Base-by-base conservation (phyloP, 257 asterid species). In the Salvia splendens region DNA sequence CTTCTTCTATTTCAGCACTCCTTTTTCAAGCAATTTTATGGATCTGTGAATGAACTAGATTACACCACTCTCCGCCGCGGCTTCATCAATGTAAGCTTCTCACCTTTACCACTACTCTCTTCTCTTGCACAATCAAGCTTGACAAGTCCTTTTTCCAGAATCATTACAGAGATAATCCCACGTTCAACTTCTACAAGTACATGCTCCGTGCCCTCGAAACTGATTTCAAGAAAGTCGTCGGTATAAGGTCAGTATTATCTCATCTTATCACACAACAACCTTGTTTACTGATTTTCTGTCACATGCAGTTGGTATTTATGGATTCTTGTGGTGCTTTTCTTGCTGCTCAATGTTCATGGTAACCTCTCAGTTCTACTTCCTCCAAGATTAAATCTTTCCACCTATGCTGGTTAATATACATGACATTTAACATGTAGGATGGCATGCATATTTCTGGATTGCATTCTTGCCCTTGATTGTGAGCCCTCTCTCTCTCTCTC, bases 401-500 rank as follows among this genome's bases (percentile, higher is more conserved):
- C 2, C 10, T 0, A 40, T 40, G 43, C 10, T 0, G 10, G 8
- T 40, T 24, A 14, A n/a, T 33, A 6, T 46, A 12, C 17, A 8
- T 20, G 9, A 17, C 6, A 4, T 10, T 0, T 57, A n/a, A 54
- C 36, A 1, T 74, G 66, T 80, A 86, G 95, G 90, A 55, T 86
- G 93, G 87, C 89, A 88, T 63, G 69, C 95, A 12, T 88, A 88
- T 62, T 86, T 88, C 60, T 88, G 83, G 84, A 79, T 85, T 46
- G 74, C 96, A 43, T 88, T 84, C 60, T 8, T 84, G 65, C 93
- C 93, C 57, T 71, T 88, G 35, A 67, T 42, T n/a, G 95, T 88
- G 74, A 82, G 86, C 71, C 57, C 9, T 36, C 32, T 5, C 43
- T 8, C 40, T 53, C 40, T n/a, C n/a, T n/a, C n/a, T n/a, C n/a